phyloP scores from a whole-genome alignment of 2,329 filamentous ascomycete genomes.

The Purpureocillium takamizusanense region DNA sequence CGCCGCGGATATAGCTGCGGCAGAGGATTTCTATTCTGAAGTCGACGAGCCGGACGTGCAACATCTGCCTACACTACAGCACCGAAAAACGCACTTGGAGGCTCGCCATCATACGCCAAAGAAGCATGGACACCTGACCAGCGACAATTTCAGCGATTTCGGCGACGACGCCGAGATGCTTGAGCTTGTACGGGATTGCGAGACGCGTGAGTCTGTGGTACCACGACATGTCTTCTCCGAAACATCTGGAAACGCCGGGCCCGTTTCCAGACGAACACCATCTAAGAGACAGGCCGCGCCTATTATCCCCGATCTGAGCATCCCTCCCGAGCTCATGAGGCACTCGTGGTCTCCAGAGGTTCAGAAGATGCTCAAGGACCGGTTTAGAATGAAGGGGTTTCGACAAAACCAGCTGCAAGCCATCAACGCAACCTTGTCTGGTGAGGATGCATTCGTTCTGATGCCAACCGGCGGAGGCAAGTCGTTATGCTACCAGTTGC shows the following conservation, averaged over 20 bases:
- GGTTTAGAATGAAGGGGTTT: conserved; percentile 80
- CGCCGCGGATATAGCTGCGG: conserved; percentile 13
- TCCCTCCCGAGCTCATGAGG: conserved; percentile 48
- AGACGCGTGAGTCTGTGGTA: conserved; percentile 26
- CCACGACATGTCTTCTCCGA: conserved; percentile 33
- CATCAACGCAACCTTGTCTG: conserved; percentile 83
- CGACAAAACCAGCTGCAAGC: conserved; percentile 88
- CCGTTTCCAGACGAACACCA: conserved; percentile 19
- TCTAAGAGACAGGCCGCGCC: conserved; percentile 22
- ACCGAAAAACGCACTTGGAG: conserved; percentile 5
- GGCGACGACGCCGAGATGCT: conserved; percentile 44
- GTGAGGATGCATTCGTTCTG: conserved; percentile 85
- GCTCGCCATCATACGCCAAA: conserved; percentile 1
- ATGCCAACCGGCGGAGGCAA: conserved; percentile 99
- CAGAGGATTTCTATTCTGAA: conserved; percentile 19
- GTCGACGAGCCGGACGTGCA: conserved; percentile 18
- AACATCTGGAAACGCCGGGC: conserved; percentile 36
- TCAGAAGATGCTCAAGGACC: conserved; percentile 66
- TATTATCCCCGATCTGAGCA: conserved; percentile 18
- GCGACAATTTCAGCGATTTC: conserved; percentile 35
- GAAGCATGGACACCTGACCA: conserved; percentile 10
- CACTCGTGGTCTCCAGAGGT: conserved; percentile 83
- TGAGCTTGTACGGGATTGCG: conserved; percentile 41
- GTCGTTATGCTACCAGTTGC: conserved; percentile 92
- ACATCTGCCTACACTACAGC: conserved; percentile 1